phyloP scores from a whole-genome alignment of 1,139 yeast species.

The Magnusiomyces sp. region DNA sequence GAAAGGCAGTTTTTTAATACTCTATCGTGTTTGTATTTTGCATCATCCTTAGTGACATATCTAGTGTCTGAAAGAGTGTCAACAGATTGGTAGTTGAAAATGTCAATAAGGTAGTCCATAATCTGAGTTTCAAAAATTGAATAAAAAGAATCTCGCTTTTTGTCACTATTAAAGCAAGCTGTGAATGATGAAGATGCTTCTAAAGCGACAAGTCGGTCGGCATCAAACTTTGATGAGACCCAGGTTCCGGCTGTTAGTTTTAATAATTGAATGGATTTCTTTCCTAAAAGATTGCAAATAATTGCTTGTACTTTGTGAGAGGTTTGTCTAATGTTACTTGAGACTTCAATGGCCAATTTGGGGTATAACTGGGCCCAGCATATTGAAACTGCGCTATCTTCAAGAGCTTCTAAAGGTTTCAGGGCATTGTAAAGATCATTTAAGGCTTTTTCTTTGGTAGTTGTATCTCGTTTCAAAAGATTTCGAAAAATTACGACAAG shows the following conservation, averaged over 20 bases:
- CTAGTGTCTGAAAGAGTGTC: constrained; percentile 70
- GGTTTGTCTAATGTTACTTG: constrained; percentile 51
- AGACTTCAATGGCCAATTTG: constrained; percentile 62
- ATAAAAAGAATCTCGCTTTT: constrained; percentile 54
- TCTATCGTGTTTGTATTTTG: constrained; percentile 57
- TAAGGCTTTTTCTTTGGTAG: constrained; percentile 76
- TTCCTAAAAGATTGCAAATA: no score
- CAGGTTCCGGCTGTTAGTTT: constrained; percentile 61
- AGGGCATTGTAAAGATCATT: constrained; percentile 38
- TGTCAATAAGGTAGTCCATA: constrained; percentile 45
- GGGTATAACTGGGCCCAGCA: constrained; percentile 76
- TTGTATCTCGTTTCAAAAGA: constrained; percentile 66
- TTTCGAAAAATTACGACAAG: constrained; percentile 63
- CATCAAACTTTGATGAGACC: constrained; percentile 62
- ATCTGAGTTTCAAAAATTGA: constrained; percentile 48
- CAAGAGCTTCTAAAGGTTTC: constrained; percentile 20
- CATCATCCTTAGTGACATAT: constrained; percentile 58
- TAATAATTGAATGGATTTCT: no score
- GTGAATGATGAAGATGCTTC: constrained; percentile 40
- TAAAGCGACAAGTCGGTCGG: constrained; percentile 50
- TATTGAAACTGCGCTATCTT: constrained; percentile 13
- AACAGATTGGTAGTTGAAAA: constrained; percentile 47
- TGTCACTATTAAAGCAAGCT: constrained; percentile 37
- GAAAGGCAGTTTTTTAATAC: constrained; percentile 46
- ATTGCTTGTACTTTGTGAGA: constrained; percentile 58